Base-by-base conservation (phyloP, 169 alveolate genomes). In the Cryptosporidium felis region DNA sequence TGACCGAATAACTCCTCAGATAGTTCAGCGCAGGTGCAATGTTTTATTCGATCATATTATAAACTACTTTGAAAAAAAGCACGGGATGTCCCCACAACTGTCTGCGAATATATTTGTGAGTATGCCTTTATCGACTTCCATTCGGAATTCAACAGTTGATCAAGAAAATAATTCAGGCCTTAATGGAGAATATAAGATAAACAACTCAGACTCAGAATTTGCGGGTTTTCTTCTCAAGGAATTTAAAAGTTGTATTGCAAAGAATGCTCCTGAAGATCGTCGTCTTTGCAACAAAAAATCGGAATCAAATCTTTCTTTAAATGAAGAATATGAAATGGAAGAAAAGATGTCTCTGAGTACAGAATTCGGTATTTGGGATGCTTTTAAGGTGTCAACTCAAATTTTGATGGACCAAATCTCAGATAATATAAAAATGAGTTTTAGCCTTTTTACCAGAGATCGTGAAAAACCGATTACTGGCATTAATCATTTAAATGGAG, bases 361-460 rank as follows among this genome's bases (percentile, higher is more conserved):
- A 14, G 81, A 65, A 5, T 65, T 65, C 10, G 81, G 81, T n/a
- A 45, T 65, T 10, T 65, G 62, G 81, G 81, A 65, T 65, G 62
- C 62, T 23, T 44, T 65, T 10, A 65, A 65, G 62, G 81, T 62
- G 16, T 65, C 81, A 26, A 53, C 81, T 9, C 49, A 42, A 32
- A 65, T 65, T 47, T 8, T 62, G 30, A 28, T 65, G 5, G 81
- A 65, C 8, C 45, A 65, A 32, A 44, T 65, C 30, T 2, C 49
- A 26, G 81, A 47, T 2, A n/a, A 38, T 10, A 12, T 65, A 1
- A 65, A 34, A 26, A 9, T 45, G n/a, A 65, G 12, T 34, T 32
- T 65, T 44, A 5, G 8, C 21, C 5, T 30, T 3, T 14, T 65
- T 23, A 26, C 32, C 34, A 51, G 61, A 28, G 63, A 47, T 5